These are phyloP conservation scores for Paramyrothecium roridum DNA, from an alignment of 2,329 filamentous ascomycete genomes.

Conservation along the genomic window DNA sequence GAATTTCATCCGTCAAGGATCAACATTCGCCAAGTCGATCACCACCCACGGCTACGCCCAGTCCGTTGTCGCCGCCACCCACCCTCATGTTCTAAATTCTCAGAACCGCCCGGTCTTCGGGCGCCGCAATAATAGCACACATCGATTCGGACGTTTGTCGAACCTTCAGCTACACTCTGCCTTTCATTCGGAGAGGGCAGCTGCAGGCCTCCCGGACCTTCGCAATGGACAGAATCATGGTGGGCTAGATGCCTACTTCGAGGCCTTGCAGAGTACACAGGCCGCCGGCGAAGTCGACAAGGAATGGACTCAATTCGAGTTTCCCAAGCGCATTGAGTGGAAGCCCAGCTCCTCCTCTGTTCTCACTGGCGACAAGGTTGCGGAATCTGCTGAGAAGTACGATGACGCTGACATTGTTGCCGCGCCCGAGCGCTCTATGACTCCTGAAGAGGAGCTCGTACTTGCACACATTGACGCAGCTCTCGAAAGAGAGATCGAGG, in stretches of 20 bases:
- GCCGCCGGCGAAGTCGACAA: conserved; percentile 61
- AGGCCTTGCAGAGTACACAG: conserved; percentile 80
- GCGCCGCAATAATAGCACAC: conserved; percentile 46
- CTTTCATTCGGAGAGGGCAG: conserved; percentile 61
- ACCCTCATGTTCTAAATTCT: conserved; percentile 72
- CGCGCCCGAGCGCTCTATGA: conserved; percentile 33
- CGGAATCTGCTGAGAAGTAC: conserved; percentile 25
- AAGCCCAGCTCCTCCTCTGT: conserved; percentile 60
- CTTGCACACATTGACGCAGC: conserved; percentile 83
- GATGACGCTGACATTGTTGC: conserved; percentile 30
- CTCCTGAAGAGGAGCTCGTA: conserved; percentile 51
- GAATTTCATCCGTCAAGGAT: conserved; percentile 93
- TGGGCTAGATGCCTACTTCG: conserved; percentile 85
- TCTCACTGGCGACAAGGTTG: conserved; percentile 57
- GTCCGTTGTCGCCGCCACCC: conserved; percentile 91
- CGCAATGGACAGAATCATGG: conserved; percentile 54
- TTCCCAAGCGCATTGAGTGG: conserved; percentile 86
- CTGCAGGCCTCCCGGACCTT: conserved; percentile 51
- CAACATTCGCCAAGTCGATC: conserved; percentile 80
- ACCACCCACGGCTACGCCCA: conserved; percentile 97
- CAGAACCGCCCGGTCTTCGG: conserved; percentile 65
- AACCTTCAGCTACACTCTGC: conserved; percentile 70
- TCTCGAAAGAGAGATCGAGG: conserved; percentile 74
- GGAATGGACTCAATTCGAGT: conserved; percentile 91
- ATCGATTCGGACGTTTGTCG: conserved; percentile 50